Evolutionary conservation across 805 yeast genomes (phyloP), one percentile per base, ranked within the genome.

Genomic region (Pichia californica): DNA sequence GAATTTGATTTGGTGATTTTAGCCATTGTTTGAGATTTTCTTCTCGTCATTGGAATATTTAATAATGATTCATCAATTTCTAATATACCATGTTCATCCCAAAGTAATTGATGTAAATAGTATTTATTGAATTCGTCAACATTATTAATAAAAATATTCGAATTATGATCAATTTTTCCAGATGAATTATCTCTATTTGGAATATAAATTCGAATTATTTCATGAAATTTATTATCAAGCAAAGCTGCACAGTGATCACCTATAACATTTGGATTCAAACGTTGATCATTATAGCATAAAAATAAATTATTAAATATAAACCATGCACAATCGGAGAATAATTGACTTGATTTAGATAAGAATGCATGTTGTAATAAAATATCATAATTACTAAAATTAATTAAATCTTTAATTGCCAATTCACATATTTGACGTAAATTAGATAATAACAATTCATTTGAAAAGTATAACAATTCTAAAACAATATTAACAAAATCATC

Each of bases 221-320:
- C 62, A 1, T 58, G 46, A 42, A 48, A 35, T 15, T 34, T 36
- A 11, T 14, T 8, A 9, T 43, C 49, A 25, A 48, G 20, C 13
- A 16, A 26, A 5, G 10, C 11, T 2, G 35, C 28, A 39, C 48
- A 46, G 4, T 38, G 43, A 11, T 35, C 36, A 15, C 40, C 46
- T 2, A 48, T 16, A 7, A 28, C n/a, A 23, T 20, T 43, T 4
- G 35, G 23, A 21, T 34, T 36, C 4, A 68, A 67, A 1, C 62
- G 61, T 19, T 29, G 21, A 34, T 79, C 81, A 41, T 77, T 73
- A 28, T 88, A 63, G 14, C 85, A 53, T 3, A 77, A 55, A 26
- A 80, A 88, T 43, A 84, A 62, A 56, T 87, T 86, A 49, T 75
- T 70, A 50, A 74, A 78, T 11, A 86, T 67, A 51, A 74, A 83